These are phyloP conservation scores for Suillus tomentosus DNA, from an alignment of 768 basidiomycete genomes.

Conservation along the genomic window DNA sequence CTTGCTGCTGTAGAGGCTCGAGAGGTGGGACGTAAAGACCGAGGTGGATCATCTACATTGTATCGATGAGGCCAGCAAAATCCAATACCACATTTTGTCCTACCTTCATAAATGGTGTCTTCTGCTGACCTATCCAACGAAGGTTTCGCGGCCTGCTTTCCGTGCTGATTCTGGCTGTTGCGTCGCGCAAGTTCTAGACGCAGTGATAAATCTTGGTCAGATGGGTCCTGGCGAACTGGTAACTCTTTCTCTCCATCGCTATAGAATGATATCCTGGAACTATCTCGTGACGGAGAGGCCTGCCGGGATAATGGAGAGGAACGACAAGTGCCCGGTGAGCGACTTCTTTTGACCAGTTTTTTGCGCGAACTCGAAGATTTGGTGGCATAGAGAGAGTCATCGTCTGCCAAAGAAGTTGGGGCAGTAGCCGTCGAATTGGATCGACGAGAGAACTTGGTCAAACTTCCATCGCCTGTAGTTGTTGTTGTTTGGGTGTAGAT, in stretches of 20 bases:
- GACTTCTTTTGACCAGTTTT: constrained; percentile 48
- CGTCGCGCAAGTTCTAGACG: constrained; percentile 80
- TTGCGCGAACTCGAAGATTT: constrained; percentile 47
- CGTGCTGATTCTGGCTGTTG: constrained; percentile 80
- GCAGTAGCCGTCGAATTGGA: constrained; percentile 67
- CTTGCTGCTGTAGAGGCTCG: constrained; percentile 46
- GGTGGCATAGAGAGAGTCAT: constrained; percentile 53
- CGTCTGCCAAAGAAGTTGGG: constrained; percentile 67
- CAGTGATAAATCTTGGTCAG: constrained; percentile 75
- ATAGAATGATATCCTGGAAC: constrained; percentile 33
- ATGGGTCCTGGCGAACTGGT: constrained; percentile 52
- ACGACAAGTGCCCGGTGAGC: constrained; percentile 41
- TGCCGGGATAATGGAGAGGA: constrained; percentile 37
- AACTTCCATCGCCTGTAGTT: constrained; percentile 61
- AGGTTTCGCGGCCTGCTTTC: constrained; percentile 41
- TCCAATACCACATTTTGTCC: constrained; percentile 20
- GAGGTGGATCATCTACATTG: constrained; percentile 59
- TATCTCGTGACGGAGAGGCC: constrained; percentile 46
- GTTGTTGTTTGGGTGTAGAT: constrained; percentile 68
- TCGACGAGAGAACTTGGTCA: constrained; percentile 72
- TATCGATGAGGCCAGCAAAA: constrained; percentile 7
- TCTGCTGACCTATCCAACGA: constrained; percentile 52
- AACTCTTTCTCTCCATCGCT: constrained; percentile 50
- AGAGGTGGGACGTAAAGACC: constrained; percentile 54
- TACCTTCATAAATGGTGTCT: constrained; percentile 81